Conservation (phyloP, 805 yeast genomes). For the Cyberlindnera mycetangii region DNA sequence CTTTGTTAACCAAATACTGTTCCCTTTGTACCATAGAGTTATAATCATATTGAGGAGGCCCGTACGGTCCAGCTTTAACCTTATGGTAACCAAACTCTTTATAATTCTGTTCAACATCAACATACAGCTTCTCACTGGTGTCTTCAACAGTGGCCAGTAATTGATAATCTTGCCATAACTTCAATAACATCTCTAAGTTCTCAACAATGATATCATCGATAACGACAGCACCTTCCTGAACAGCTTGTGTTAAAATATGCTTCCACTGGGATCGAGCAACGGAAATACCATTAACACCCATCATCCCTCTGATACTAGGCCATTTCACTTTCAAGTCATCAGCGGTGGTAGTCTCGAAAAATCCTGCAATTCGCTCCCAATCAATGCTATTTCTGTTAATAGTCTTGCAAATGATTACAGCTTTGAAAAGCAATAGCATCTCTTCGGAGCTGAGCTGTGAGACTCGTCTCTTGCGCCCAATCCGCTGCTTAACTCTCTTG, state of each 20-base stretch:
- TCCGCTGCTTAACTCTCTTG: constrained; percentile 1
- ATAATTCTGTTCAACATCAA: constrained; percentile 45
- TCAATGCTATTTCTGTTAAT: constrained; percentile 54
- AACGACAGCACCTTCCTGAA: constrained; percentile 51
- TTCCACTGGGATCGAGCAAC: constrained; percentile 63
- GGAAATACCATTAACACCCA: constrained; percentile 58
- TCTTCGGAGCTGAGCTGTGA: constrained; percentile 20
- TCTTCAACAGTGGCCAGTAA: constrained; percentile 9
- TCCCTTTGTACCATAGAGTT: constrained; percentile 74
- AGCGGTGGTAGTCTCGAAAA: constrained; percentile 40
- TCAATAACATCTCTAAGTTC: constrained; percentile 50
- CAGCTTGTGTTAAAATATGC: constrained; percentile 53
- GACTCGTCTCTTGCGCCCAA: constrained; percentile 20
- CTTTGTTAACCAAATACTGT: constrained; percentile 42
- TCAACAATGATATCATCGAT: constrained; percentile 47
- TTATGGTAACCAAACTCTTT: constrained; percentile 42
- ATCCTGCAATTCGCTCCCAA: constrained; percentile 57
- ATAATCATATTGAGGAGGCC: constrained; percentile 41
- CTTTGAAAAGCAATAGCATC: constrained; percentile 43
- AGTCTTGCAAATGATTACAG: constrained; percentile 66
- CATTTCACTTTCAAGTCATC: constrained; percentile 59
- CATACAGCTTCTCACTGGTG: constrained; percentile 28
- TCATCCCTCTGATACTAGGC: constrained; percentile 60
- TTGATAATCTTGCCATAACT: constrained; percentile 63
- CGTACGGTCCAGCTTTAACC: constrained; percentile 24